phyloP scores from a whole-genome alignment of 305 asterid genomes.

The Stenogyne calaminthoides region DNA sequence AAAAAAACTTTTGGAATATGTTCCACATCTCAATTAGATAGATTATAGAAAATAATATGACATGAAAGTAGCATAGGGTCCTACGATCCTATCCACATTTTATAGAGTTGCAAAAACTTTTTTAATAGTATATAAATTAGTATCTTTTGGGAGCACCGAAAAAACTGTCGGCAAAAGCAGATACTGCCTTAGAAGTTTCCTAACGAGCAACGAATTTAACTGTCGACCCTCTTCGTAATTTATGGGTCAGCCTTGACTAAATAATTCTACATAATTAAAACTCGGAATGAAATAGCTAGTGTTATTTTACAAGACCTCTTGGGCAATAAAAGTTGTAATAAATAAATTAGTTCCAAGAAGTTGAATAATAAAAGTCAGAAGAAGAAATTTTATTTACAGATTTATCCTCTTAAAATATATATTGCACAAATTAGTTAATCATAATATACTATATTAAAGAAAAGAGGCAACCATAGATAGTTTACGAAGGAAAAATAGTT shows the following conservation, averaged over 20 bases:
- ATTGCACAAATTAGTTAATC: no score
- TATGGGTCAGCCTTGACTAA: not conserved
- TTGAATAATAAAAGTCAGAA: no score
- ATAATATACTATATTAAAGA: no score
- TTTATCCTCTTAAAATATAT: no score
- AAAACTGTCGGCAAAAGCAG: conserved; percentile 33
- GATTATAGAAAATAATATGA: not conserved
- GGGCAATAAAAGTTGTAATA: no score
- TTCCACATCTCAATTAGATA: not conserved
- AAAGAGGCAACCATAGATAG: no score
- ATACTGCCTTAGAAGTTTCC: conserved; percentile 18
- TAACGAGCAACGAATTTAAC: conserved; percentile 41
- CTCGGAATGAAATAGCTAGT: no score
- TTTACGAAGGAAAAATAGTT: no score
- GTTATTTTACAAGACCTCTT: no score
- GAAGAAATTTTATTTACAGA: no score
- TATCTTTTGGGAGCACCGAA: conserved; percentile 22
- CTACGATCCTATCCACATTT: not conserved
- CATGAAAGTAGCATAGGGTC: not conserved
- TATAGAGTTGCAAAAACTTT: not conserved
- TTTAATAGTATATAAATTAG: not conserved
- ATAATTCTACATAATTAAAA: not conserved
- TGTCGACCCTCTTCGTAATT: conserved; percentile 27
- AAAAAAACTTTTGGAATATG: no score
- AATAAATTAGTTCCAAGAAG: no score